phyloP scores from a whole-genome alignment of 2,329 filamentous ascomycete genomes.

The Tolypocladium inflatum region DNA sequence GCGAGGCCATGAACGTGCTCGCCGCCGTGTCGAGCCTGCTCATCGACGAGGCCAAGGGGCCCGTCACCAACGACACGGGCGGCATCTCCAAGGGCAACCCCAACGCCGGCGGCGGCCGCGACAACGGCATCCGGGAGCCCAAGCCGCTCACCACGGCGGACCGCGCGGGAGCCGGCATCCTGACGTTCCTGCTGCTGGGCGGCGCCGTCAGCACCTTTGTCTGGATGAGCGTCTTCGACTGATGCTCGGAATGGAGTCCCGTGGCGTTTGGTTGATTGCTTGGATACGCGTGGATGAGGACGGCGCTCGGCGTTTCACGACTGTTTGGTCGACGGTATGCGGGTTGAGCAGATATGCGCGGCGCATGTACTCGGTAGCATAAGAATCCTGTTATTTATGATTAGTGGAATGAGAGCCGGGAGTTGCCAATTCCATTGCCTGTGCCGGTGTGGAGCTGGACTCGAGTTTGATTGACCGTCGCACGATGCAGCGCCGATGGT shows the following conservation, averaged over 20 bases:
- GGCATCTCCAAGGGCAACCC: slow-evolving; percentile 37
- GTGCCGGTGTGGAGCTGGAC: too few species aligned
- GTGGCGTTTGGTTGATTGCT: not conserved
- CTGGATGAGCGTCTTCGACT: slow-evolving; percentile 38
- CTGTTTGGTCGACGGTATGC: not conserved
- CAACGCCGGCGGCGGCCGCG: slow-evolving; percentile 25
- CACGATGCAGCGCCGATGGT: too few species aligned
- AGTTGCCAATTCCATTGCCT: too few species aligned
- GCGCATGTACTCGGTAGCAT: not conserved
- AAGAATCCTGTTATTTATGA: too few species aligned
- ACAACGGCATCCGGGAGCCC: slow-evolving; percentile 13
- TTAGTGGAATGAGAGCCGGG: too few species aligned
- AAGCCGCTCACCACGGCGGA: slow-evolving; percentile 32
- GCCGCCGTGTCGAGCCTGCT: slow-evolving; percentile 42
- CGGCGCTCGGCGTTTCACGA: not conserved
- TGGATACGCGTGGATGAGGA: not conserved
- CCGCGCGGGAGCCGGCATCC: slow-evolving; percentile 36
- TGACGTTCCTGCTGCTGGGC: slow-evolving; percentile 34
- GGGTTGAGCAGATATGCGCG: not conserved
- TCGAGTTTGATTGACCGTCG: too few species aligned
- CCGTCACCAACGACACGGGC: slow-evolving; percentile 37
- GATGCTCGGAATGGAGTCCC: not conserved
- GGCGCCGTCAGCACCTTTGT: slow-evolving; percentile 32
- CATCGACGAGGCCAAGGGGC: slow-evolving; percentile 27
- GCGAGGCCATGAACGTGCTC: slow-evolving; percentile 49